Base-by-base conservation (phyloP, 1,284 basidiomycete species). In the Erythrobasidium hasegawianum region DNA sequence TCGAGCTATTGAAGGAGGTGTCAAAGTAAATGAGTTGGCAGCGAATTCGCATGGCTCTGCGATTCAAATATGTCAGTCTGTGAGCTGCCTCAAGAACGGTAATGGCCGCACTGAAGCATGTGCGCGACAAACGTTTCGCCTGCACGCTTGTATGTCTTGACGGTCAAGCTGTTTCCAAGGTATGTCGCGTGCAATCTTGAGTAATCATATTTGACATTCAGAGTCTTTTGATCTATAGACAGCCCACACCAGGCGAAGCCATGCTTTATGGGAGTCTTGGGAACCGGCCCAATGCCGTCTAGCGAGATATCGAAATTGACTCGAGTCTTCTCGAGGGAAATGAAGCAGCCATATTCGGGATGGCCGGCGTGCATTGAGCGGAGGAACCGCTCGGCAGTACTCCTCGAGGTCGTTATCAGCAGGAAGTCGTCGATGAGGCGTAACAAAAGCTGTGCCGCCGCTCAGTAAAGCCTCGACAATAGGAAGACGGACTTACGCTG, bases 381-480 rank as follows among this genome's bases (percentile, higher is more conserved):
- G 49, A 97, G 79, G 76, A 97, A 97, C 0, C 78, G 79, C 39
- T 76, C 79, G 0, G 95, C 96, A 69, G 84, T 82, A 1, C 71
- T 59, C 0, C 80, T 79, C 68, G 83, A 83, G 1, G 89, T 87
- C 2, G 92, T 91, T 61, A 99, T 81, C 71, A 89, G 87, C 24
- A 98, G 79, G 74, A 97, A 98, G 76, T 99, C 96, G 74, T 99
- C 96, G 26, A 95, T 87, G 69, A 94, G 83, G 58, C 96, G 83
- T 57, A 97, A 78, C 1, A 97, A 79, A 1, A 87, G 75, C 90
- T 95, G 70, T n/a, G 55, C 24, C 20, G 43, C n/a, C n/a, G n/a
- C n/a, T n/a, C n/a, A n/a, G n/a, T n/a, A n/a, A n/a, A n/a, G n/a
- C n/a, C n/a, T n/a, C n/a, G n/a, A n/a, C n/a, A n/a, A n/a, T n/a